phyloP scores from a whole-genome alignment of 202 grass and related monocot genomes.

The Bolboschoenoplectus hybrid region DNA sequence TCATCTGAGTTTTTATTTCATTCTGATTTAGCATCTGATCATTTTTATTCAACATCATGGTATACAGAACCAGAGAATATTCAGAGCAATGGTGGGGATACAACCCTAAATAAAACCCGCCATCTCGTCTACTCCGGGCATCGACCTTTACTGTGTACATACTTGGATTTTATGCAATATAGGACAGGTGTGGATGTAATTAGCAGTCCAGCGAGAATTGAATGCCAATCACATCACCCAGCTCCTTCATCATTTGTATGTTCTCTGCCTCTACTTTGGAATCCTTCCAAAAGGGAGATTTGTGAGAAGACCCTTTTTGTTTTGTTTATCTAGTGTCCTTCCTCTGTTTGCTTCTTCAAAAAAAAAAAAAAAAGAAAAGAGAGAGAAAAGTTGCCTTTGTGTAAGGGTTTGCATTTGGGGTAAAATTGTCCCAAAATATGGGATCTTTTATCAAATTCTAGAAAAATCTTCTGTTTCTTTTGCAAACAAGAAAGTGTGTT shows the following conservation, averaged over 20 bases:
- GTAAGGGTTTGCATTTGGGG: background rate
- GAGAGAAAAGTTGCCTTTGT: background rate
- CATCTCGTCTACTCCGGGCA: slow-evolving; percentile 59
- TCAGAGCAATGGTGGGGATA: slow-evolving; percentile 35
- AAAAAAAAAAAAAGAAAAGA: background rate
- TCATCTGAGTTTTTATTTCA: slow-evolving; percentile 35
- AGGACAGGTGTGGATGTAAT: background rate
- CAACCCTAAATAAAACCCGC: slow-evolving; percentile 58
- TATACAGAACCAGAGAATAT: slow-evolving; percentile 44
- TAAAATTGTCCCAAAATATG: background rate
- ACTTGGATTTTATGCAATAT: background rate
- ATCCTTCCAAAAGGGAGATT: background rate
- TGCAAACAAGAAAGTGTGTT: too few relatives aligned
- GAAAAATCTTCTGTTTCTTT: too few relatives aligned
- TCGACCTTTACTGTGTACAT: slow-evolving; percentile 71
- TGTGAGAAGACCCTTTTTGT: background rate
- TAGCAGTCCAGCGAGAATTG: background rate
- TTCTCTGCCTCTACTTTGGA: background rate
- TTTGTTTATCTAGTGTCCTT: background rate
- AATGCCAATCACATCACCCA: background rate
- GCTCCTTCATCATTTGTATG: background rate
- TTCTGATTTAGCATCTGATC: slow-evolving; percentile 28
- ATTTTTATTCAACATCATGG: slow-evolving; percentile 8
- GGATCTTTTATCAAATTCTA: too few relatives aligned
- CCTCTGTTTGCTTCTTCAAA: background rate